Evolutionary conservation across 345 rosid genomes (phyloP), one percentile per base, ranked within the genome.

Genomic region (Fremontodendron californicum): DNA sequence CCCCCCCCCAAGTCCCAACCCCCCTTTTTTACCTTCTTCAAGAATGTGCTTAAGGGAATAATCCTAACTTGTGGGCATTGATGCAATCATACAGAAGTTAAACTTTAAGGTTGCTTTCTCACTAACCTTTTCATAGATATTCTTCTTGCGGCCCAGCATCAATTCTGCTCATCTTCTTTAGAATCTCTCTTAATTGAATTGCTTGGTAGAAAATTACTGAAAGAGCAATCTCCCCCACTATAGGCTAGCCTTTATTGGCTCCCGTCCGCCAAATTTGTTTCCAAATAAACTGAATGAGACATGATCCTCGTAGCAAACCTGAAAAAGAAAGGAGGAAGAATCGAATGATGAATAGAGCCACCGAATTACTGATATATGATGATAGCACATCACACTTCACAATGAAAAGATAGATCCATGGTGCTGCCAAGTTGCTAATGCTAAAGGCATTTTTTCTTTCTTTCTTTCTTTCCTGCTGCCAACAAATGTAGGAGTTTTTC

Each of bases 1-100:
- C 64, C 10, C 74, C 66, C 69, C 45, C 10, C 13, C 62, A 78
- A 76, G 78, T n/a, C 35, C 35, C 35, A 3, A 33, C 35, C 35
- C 35, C 35, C 3, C 35, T 3, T 33, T 33, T 33, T 33, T 33
- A 33, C 3, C 49, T 45, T 45, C 49, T 45, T 45, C 2, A 45
- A 45, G 13, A 80, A 80, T 80, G 80, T 76, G 81, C 72, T 75
- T 6, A 15, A 13, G 69, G 29, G 84, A 83, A 85, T 82, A 82
- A 86, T 73, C 75, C 37, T 49, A 54, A 73, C 57, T 75, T 75
- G 83, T 78, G 80, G 78, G 82, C 81, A 84, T 77, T 66, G 84
- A 83, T 83, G 88, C 84, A 82, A 80, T 83, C 87, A 86, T 78
- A 78, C 74, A 80, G 77, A 77, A 83, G 48, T 74, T 57, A 33